Evolutionary conservation across 345 rosid species (phyloP), one percentile per base, ranked within the genome.

Genomic region (Salix caprea): DNA sequence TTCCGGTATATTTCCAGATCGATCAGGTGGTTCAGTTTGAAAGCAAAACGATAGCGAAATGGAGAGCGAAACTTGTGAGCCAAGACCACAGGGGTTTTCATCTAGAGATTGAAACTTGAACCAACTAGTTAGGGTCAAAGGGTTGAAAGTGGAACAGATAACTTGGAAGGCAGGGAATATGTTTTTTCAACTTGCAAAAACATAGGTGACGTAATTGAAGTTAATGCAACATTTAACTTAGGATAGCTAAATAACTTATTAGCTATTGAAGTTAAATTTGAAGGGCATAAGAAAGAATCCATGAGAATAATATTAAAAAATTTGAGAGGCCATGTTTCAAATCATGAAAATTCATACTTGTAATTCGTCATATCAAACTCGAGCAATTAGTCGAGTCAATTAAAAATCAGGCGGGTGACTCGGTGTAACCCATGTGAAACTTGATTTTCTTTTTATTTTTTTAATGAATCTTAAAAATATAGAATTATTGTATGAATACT

Each of bases 301-400:
- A 58, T n/a, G 64, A 58, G 64, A 36, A 36, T 36, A 36, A 7
- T 36, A 36, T 4, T 34, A 34, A 34, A 5, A 34, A 34, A 34
- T 5, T 34, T 34, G 36, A 5, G 37, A 36, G 6, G 37, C 7
- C 37, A 36, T 36, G 1, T 36, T 36, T 36, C 37, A 36, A 36
- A 36, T 10, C 3, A 40, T 0, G 12, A 10, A 40, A 9, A 10
- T 0, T 2, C 13, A 40, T 2, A 2, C 1, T 40, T 40, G 1
- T 40, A 40, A 40, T 40, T 40, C 1, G 0, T 40, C 3, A 0
- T 0, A 2, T 10, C 4, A 40, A 40, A 40, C 3, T 2, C 3
- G 44, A 10, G 1, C 0, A 0, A 2, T 1, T 9, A 1, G 1
- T 2, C 0, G 4, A 5, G 3, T 40, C 10, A 8, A n/a, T 56